Conservation (phyloP, 345 rosid species). For the Murraya paniculata region DNA sequence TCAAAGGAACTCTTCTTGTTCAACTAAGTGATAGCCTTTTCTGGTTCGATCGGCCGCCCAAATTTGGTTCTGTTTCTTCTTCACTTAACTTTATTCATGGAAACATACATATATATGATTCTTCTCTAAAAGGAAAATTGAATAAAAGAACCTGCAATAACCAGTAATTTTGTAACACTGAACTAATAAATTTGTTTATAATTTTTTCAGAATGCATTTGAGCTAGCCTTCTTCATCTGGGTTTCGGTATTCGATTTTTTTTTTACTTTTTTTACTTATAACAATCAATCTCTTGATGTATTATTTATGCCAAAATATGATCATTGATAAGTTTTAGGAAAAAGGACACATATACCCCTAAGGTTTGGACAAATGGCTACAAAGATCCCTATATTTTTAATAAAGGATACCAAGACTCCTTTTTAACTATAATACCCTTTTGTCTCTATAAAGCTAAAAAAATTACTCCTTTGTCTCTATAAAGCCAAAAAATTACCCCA, state of each 20-base stretch:
- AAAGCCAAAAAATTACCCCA: too few relatives aligned
- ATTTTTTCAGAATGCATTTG: slow-evolving; percentile 41
- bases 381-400: too few relatives aligned
- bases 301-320: too few relatives aligned
- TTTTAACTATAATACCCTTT: too few relatives aligned
- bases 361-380: too few relatives aligned
- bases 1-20: slow-evolving; percentile 46
- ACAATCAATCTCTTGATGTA: neutral
- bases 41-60: slow-evolving; percentile 46
- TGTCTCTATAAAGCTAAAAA: too few relatives aligned
- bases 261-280: neutral
- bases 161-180: neutral
- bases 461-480: too few relatives aligned
- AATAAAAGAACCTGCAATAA: too few relatives aligned
- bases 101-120: neutral
- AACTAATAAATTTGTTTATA: neutral
- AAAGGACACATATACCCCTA: too few relatives aligned
- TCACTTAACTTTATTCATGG: slow-evolving; percentile 51
- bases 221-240: slow-evolving; percentile 47
- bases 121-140: neutral
- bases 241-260: slow-evolving; percentile 25
- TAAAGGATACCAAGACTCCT: too few relatives aligned
- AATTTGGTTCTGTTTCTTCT: slow-evolving; percentile 40
- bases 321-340: too few relatives aligned
- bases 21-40: slow-evolving; percentile 54